phyloP scores from a whole-genome alignment of 2,329 filamentous ascomycete genomes.

The Zymoseptoria passerinii region DNA sequence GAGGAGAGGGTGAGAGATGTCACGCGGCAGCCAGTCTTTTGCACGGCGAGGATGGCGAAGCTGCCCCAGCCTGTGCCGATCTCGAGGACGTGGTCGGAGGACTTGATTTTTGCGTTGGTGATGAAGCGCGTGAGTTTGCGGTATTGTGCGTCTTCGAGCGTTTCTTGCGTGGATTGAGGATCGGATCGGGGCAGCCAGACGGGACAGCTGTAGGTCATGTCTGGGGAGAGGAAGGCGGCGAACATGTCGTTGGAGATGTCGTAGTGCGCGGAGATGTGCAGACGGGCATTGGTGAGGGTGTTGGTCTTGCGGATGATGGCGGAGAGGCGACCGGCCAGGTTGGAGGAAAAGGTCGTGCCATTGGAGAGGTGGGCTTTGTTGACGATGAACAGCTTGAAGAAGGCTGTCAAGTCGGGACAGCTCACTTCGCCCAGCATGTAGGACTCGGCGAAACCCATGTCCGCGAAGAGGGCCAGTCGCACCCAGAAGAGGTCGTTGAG shows the following conservation, averaged over 20 bases:
- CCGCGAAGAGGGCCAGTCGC: constrained; percentile 58
- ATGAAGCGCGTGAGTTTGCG: constrained; percentile 61
- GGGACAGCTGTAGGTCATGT: constrained; percentile 69
- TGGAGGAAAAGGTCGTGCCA: constrained; percentile 54
- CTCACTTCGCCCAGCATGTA: constrained; percentile 67
- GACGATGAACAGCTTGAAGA: constrained; percentile 66
- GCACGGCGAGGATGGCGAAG: constrained; percentile 62
- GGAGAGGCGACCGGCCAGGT: constrained; percentile 49
- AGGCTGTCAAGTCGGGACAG: constrained; percentile 57
- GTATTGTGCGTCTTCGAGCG: constrained; percentile 57
- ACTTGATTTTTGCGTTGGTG: constrained; percentile 54
- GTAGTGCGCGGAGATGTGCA: constrained; percentile 66
- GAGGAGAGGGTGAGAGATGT: constrained; percentile 60
- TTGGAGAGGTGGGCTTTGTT: constrained; percentile 52
- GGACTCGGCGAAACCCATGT: constrained; percentile 67
- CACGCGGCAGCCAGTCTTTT: constrained; percentile 57
- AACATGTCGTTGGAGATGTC: constrained; percentile 73
- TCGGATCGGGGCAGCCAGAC: constrained; percentile 50
- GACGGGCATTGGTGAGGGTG: constrained; percentile 45
- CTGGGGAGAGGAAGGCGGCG: constrained; percentile 61
- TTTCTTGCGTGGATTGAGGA: constrained; percentile 42
- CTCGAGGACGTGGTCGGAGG: constrained; percentile 61
- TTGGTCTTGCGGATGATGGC: constrained; percentile 44
- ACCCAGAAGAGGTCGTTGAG: constrained; percentile 63
- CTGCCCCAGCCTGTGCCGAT: constrained; percentile 71